phyloP scores from a whole-genome alignment of 345 rosid genomes.

The Dovyalis caffra region DNA sequence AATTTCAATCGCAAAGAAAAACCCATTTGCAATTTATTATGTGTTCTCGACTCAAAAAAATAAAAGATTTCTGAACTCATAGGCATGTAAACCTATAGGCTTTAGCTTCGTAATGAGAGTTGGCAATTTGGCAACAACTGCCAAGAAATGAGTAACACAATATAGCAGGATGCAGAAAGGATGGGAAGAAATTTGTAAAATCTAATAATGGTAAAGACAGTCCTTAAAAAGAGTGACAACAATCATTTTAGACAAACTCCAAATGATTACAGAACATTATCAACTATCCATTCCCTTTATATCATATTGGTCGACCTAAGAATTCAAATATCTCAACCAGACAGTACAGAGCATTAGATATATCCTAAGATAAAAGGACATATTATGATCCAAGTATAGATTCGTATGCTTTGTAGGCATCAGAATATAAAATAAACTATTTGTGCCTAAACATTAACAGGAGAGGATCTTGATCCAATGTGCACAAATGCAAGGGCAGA shows the following conservation, averaged over 20 bases:
- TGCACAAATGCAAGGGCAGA: not conserved
- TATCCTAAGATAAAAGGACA: not conserved
- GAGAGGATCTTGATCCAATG: not conserved
- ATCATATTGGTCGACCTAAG: not conserved
- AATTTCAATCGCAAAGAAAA: not conserved
- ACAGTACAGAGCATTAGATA: not conserved
- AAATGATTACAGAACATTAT: not conserved
- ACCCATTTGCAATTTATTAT: not conserved
- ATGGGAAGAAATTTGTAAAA: not conserved
- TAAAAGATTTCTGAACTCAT: not conserved
- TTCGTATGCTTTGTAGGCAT: not conserved
- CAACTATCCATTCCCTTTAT: not conserved
- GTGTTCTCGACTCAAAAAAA: not conserved
- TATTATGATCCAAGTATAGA: not conserved
- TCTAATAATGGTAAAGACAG: not conserved
- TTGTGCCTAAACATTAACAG: not conserved
- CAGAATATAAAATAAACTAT: not conserved
- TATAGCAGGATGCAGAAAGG: not conserved
- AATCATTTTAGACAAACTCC: not conserved
- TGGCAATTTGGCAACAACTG: not conserved
- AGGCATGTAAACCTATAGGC: not conserved
- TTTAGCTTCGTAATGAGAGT: not conserved
- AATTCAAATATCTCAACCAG: conserved; percentile 1
- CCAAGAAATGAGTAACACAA: not conserved
- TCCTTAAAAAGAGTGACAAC: not conserved